Base-by-base conservation (phyloP, 2,329 filamentous ascomycete genomes). In the Esteya vermicola region DNA sequence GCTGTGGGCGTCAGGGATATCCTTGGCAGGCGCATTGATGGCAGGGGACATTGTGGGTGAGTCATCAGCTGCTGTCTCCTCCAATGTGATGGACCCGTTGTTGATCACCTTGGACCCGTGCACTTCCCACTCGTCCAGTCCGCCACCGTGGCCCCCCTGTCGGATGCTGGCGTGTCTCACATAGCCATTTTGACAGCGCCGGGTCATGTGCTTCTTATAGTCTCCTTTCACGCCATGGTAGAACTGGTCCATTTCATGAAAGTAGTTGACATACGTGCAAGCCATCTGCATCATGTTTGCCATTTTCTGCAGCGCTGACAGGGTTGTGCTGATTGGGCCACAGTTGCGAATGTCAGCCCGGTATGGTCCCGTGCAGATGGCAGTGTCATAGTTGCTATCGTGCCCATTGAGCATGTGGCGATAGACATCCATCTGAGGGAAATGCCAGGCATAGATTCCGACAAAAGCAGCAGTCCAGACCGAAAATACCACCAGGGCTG, bases 381-480 rank as follows among this genome's bases (percentile, higher is more conserved):
- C 27, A 4, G 9, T 16, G 5, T 9, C 30, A 14, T 12, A 23
- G 8, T 4, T 13, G 1, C 44, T 45, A 6, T 40, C 41, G 26
- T 50, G 44, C 3, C 59, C 46, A 33, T 49, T 50, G 6, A 61
- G 52, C 59, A 82, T 69, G 50, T 71, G 68, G 4, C 62, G 57
- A 10, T 69, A 58, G 1, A 61, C 62, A 48, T 85, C 80, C 75
- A 85, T 82, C 42, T 72, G 68, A 0, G 76, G 75, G 42, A 84
- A 85, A 50, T 77, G 72, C 33, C 67, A 63, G 10, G 72, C 73
- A 52, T 84, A 85, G 3, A 81, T 64, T 26, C 75, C 75, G 14
- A 74, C 65, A 49, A 81, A 79, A 0, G 72, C 70, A 1, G 78
- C 76, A 10, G 70, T 72, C 64, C 78, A 85, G 30, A 80, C 64